Evolutionary conservation across 345 rosid species (phyloP), one percentile per base, ranked within the genome.

Genomic region (Carallia pectinifolia): DNA sequence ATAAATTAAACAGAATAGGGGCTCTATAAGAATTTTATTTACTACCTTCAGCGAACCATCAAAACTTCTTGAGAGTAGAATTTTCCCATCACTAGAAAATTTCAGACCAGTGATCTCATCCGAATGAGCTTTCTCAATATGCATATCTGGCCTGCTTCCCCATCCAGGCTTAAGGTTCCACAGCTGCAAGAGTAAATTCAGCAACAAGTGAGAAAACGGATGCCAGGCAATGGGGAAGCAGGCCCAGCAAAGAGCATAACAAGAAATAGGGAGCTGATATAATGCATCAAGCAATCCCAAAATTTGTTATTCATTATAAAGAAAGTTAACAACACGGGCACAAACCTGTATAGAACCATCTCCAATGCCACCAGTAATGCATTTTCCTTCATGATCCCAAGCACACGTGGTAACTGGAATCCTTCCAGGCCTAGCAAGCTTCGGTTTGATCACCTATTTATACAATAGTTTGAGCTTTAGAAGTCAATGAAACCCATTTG

Each of bases 151-250:
- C 80, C 99, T 83, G 82, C 97, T 95, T 81, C 97, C 99, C 98
- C 99, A 95, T 74, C 98, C 99, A 0, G 97, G 92, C 83, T 95
- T 90, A 65, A 89, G 90, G 79, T 84, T 92, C 99, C 98, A 95
- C 67, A 90, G 67, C 99, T 94, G 81, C 61, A 19, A 23, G 29
- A 40, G 9, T n/a, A 37, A 56, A 71, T 29, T 10, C 27, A 31
- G 61, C 23, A 15, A 13, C n/a, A 38, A 2, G n/a, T 47, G 59
- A 30, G 6, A 33, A 55, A 23, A 58, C 18, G 7, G 53, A 53
- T 19, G 27, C 15, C 38, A 27, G 62, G 38, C 56, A 55, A 19
- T 7, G 29, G 38, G 67, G 56, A 62, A 60, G 44, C 64, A 65
- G 53, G 62, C 56, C 65, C 34, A 61, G 65, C 17, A n/a, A 70